Conservation (phyloP, 164 flowering plant genomes). For the Magnolia kwangsiensis region DNA sequence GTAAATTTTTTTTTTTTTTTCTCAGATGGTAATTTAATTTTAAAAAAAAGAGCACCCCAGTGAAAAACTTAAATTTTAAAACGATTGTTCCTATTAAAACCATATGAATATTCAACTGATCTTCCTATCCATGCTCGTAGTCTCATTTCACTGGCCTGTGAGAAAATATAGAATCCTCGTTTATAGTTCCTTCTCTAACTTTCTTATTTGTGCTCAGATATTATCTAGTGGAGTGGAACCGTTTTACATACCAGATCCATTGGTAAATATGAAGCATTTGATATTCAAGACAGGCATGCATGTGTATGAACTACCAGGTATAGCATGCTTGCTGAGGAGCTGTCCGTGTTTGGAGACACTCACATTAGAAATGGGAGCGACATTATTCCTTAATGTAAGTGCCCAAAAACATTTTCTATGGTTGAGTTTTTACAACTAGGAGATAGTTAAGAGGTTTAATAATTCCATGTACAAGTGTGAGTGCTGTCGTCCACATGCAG, state of each 20-base stretch:
- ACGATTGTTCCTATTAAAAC: too few relatives aligned
- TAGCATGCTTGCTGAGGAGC: neutral
- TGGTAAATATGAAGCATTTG: neutral
- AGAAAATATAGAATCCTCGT: too few relatives aligned
- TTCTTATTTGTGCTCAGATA: neutral
- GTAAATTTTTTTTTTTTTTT: too few relatives aligned
- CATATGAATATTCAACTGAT: too few relatives aligned
- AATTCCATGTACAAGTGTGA: too few relatives aligned
- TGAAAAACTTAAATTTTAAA: too few relatives aligned
- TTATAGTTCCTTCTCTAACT: neutral
- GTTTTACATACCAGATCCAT: neutral
- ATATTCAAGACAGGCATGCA: neutral
- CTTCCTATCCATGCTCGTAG: too few relatives aligned
- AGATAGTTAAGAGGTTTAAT: neutral
- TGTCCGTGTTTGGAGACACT: conserved; percentile 1
- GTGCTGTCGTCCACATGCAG: too few relatives aligned
- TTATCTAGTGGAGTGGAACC: neutral
- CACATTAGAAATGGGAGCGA: neutral
- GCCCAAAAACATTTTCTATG: neutral
- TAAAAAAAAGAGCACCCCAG: too few relatives aligned
- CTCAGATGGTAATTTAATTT: too few relatives aligned
- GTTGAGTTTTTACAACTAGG: neutral
- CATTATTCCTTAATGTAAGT: neutral
- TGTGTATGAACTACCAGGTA: neutral
- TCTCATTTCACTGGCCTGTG: too few relatives aligned